Conservation (phyloP, 2,329 filamentous ascomycete species). For the Didymella pomorum region DNA sequence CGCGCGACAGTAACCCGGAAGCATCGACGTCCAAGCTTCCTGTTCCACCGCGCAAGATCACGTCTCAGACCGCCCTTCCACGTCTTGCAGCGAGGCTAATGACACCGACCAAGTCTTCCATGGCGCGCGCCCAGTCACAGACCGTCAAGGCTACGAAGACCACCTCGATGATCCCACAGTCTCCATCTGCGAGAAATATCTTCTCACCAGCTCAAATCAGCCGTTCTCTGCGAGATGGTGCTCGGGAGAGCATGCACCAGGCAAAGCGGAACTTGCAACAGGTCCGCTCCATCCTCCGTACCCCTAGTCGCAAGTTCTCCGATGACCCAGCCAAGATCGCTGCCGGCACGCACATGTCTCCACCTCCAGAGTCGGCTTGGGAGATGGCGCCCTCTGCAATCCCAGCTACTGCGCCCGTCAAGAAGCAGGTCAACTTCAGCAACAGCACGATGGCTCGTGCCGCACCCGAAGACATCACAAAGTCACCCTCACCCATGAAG, state of each 20-base stretch:
- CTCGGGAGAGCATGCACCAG: slow-evolving; percentile 48
- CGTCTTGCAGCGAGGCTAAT: slow-evolving; percentile 61
- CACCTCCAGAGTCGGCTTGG: slow-evolving; percentile 47
- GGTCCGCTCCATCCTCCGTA: slow-evolving; percentile 71
- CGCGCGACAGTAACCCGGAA: slow-evolving; percentile 45
- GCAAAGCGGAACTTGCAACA: slow-evolving; percentile 59
- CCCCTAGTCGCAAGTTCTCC: slow-evolving; percentile 66
- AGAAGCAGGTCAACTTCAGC: slow-evolving; percentile 84
- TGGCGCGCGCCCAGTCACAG: slow-evolving; percentile 64
- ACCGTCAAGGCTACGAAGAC: slow-evolving; percentile 59
- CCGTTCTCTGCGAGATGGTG: slow-evolving; percentile 48
- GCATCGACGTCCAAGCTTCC: slow-evolving; percentile 21
- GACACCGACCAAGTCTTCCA: slow-evolving; percentile 80
- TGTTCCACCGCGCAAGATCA: slow-evolving; percentile 41
- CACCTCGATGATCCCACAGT: slow-evolving; percentile 63
- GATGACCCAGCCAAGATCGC: slow-evolving; percentile 66
- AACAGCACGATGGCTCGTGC: slow-evolving; percentile 67
- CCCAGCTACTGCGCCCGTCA: slow-evolving; percentile 72
- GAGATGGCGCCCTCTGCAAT: slow-evolving; percentile 62
- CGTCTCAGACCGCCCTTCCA: slow-evolving; percentile 53
- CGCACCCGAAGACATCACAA: slow-evolving; percentile 36
- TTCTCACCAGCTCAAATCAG: slow-evolving; percentile 44
- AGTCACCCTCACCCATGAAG: slow-evolving; percentile 49
- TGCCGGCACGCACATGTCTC: slow-evolving; percentile 65
- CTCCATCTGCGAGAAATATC: slow-evolving; percentile 63